These are phyloP conservation scores for Coffea canephora DNA, from an alignment of 257 asterid species.

Conservation along the genomic window DNA sequence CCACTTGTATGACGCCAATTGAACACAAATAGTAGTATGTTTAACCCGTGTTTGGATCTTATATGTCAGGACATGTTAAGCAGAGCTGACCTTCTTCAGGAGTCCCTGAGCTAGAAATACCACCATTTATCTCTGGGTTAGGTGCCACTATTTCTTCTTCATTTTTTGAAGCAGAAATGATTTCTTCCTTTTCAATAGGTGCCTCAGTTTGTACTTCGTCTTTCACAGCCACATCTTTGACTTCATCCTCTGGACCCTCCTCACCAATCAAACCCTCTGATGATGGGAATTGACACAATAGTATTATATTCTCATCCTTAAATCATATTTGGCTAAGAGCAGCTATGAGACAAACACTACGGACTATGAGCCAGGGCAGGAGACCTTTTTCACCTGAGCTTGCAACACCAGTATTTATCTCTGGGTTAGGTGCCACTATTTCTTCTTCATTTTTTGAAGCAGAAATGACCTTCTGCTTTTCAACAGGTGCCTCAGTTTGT, in stretches of 20 bases:
- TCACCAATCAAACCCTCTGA: constrained; percentile 24
- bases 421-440: constrained; percentile 27
- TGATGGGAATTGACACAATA: constrained; percentile 24
- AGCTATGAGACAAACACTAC: neutral
- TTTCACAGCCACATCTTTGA: constrained; percentile 28
- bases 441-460: constrained; percentile 35
- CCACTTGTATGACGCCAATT: neutral
- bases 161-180: constrained; percentile 26
- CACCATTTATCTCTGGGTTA: constrained; percentile 30
- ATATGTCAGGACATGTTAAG: neutral
- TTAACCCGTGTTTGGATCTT: neutral
- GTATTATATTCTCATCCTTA: neutral
- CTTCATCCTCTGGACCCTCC: constrained; percentile 26
- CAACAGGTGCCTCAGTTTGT: constrained; percentile 24
- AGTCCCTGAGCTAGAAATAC: constrained; percentile 32
- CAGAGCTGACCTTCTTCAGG: constrained; percentile 41
- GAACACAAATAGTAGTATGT: neutral
- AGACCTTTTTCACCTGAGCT: constrained; percentile 44
- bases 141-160: constrained; percentile 33
- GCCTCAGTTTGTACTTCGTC: constrained; percentile 32
- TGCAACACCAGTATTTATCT: constrained; percentile 28
- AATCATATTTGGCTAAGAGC: neutral
- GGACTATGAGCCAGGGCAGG: constrained; percentile 21
- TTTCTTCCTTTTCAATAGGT: constrained; percentile 22
- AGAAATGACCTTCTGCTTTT: constrained; percentile 22